Base-by-base conservation (phyloP, 2,329 filamentous ascomycete species). In the Claviceps humidiphila region DNA sequence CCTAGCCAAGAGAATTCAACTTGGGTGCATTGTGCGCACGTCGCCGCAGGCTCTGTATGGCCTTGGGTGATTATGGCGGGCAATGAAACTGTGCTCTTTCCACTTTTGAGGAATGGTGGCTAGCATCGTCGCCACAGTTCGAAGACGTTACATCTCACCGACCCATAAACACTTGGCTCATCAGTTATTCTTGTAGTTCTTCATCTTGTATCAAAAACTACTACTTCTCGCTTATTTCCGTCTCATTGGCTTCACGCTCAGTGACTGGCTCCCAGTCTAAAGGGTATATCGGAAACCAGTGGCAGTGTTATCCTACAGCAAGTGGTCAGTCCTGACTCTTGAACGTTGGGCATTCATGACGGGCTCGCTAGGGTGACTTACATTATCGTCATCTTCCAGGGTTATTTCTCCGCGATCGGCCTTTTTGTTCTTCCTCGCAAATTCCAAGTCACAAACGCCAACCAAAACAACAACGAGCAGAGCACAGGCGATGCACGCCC, bases 341-440 rank as follows among this genome's bases (percentile, higher is more conserved):
- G 34, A 39, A 42, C 20, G n/a, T 16, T 6, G 24, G 11, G 8
- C 22, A 42, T 17, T 4, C 22, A 47, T 17, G 26, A 30, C 24
- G 16, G 14, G 43, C 4, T 11, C 30, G 30, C 9, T 11, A 11
- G 43, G 6, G 9, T 9, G 41, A 22, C 68, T 69, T 63, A 77
- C 74, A 57, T 76, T 70, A 44, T 71, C 64, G 17, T 65, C 63
- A 24, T 49, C 34, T 63, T 81, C 77, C 13, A 80, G 64, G 55
- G 74, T 63, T 60, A 69, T 73, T 65, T 77, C 74, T 48, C 75
- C 75, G 34, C 71, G 63, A n/a, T 80, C 75, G 0, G 77, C 77
- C 61, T 71, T 70, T 52, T 59, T 62, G 57, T 81, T 80, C 57
- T 70, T 61, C 14, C 66, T 55, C 54, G 65, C 66, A 55, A 74